Percentiles rank a stretch among this genome's conserved stretches.
Conservation (phyloP, 768 basidiomycete species). For the Pisolithus marmoratus region DNA sequence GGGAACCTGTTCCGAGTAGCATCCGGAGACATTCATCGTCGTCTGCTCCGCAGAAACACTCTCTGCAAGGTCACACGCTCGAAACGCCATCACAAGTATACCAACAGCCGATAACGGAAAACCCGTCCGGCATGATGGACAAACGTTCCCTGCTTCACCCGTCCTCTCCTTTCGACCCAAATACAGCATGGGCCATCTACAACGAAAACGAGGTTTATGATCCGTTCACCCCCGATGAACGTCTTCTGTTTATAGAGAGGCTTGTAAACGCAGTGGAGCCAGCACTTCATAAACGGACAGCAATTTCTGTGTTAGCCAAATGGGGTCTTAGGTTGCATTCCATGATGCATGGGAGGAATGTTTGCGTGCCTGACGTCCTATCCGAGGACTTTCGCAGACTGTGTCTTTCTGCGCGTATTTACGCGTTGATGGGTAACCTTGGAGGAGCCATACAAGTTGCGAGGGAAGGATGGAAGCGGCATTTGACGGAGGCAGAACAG, state of each 20-base stretch:
- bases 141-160: constrained; percentile 18
- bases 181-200: constrained; percentile 39
- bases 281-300: constrained; percentile 8
- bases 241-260: constrained; percentile 23
- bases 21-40: constrained; percentile 19
- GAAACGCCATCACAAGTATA: constrained; percentile 8
- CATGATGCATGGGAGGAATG: constrained; percentile 25
- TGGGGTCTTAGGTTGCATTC: constrained; percentile 37
- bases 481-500: constrained; percentile 17
- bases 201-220: constrained; percentile 6
- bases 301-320: constrained; percentile 18
- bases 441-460: constrained; percentile 28
- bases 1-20: constrained; percentile 11
- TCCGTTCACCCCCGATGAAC: constrained; percentile 17
- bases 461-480: constrained; percentile 18
- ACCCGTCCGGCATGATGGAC: neutral
- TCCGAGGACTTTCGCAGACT: constrained; percentile 12
- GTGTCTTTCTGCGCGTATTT: constrained; percentile 28
- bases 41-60: constrained; percentile 9
- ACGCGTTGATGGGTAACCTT: constrained; percentile 34
- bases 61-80: constrained; percentile 6
- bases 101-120: neutral
- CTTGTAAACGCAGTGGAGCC: constrained; percentile 13
- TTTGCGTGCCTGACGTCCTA: constrained; percentile 16
- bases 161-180: constrained; percentile 25